Base-by-base conservation (phyloP, 495 filamentous ascomycete genomes). In the Lineolata rhizophorae region DNA sequence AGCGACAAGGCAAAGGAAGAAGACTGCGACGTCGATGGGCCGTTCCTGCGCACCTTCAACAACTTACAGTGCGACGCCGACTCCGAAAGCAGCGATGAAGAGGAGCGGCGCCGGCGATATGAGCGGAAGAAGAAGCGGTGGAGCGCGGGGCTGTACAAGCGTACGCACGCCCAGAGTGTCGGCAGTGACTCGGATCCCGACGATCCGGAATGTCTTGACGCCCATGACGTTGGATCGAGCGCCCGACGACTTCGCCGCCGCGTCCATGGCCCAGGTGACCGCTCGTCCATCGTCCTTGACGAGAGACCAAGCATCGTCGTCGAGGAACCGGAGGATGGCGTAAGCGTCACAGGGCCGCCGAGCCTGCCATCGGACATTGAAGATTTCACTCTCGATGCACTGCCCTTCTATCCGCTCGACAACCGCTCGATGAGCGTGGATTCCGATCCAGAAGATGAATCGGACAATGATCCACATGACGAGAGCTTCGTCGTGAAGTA, bases 71-170 rank as follows among this genome's bases (percentile, higher is more conserved):
- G 46, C 30, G 19, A 27, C 18, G 36, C 16, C 31, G 39, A 36
- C 4, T 40, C 8, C 5, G 8, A 16, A 5, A n/a, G 35, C 10
- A 27, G 30, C 3, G 37, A 43, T n/a, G 42, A 43, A 37, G 34
- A 46, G 21, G 41, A 40, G 33, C 38, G 30, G 25, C 34, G 36
- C 24, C 36, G 35, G 18, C 28, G 24, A 16, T 42, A 44, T 27
- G 22, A 28, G 26, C 40, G 27, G 25, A 44, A 44, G 26, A 47
- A 46, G 38, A 52, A 48, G 30, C 39, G 47, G 2, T 46, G 47
- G 45, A 50, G 44, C 27, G 38, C 36, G 2, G 44, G 47, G 4
- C 42, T 47, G n/a, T 45, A 44, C 41, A 52, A 52, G 27, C 39
- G 50, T 16, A 47, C 29, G 29, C 40, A 48, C 32, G 45, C 40